Base-by-base conservation (phyloP, 768 basidiomycete genomes). In the Lactifluus volemus region DNA sequence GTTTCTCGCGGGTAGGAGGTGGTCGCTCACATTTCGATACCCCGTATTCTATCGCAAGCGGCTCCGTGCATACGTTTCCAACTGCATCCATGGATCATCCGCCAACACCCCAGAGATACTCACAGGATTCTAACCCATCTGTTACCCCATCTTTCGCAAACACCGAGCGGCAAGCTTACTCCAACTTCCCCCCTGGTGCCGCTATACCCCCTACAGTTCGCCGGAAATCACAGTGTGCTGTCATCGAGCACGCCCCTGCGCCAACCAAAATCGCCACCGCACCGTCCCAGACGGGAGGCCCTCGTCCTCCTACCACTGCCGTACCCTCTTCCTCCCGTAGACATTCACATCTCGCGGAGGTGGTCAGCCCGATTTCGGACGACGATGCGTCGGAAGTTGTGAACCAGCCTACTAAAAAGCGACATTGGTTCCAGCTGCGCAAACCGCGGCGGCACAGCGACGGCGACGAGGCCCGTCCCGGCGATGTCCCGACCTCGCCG, bases 1-100 rank as follows among this genome's bases (percentile, higher is more conserved):
- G 92, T 2, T 97, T 98, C 74, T 83, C 90, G 5, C 81, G 92
- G 51, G 81, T 98, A 2, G 87, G 89, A 14, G 95, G 95, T 12
- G 94, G 95, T 34, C 79, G 86, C 44, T 89, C 95, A 1, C 86
- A 93, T 67, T 89, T 85, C 53, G 87, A 92, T 58, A 76, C 86
- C 9, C 94, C 94, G 0, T 97, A 94, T 70, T 86, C 90, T 0
- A 89, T 91, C 55, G 73, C 80, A 12, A 72, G 77, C 15, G 67
- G 70, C 1, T 73, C 73, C 14, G 52, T 21, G 15, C 45, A 61
- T 47, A 61, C 60, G 21, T 58, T 67, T 58, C 81, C 86, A 1
- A 84, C 87, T 75, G 84, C 85, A 11, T 86, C 86, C 8, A 74
- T 82, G 25, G 84, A 81, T 38, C 80, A 68, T 14, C n/a, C 57